These are phyloP conservation scores for Lotmaria passim DNA, from an alignment of 208 protist species.

Conservation along the genomic window DNA sequence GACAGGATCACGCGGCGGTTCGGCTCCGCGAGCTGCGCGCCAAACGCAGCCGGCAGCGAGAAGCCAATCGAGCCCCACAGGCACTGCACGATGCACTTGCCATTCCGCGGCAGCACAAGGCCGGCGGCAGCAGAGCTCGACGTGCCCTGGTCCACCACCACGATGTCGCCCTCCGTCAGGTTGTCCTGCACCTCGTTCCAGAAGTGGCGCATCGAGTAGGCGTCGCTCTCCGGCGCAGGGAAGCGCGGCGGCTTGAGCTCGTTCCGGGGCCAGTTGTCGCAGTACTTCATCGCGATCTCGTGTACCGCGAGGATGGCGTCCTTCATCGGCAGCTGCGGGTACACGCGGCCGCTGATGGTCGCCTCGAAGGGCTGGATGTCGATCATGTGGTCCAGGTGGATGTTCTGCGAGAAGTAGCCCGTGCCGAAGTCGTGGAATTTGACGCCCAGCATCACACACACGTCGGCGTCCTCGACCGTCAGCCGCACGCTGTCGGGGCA, in stretches of 20 bases:
- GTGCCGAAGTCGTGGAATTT: slow-evolving; percentile 49
- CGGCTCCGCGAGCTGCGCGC: too few species aligned
- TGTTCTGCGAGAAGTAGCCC: slow-evolving; percentile 44
- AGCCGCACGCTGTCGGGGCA: slow-evolving; percentile 33
- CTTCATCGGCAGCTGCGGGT: slow-evolving; percentile 53
- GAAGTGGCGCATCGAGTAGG: too few species aligned
- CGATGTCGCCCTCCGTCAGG: too few species aligned
- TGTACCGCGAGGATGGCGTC: slow-evolving; percentile 42
- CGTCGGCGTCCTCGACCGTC: slow-evolving; percentile 52
- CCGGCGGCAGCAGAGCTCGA: too few species aligned
- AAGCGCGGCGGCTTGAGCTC: slow-evolving; percentile 37
- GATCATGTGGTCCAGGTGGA: slow-evolving; percentile 43
- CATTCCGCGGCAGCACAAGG: too few species aligned
- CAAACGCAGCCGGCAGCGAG: too few species aligned
- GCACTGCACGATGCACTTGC: too few species aligned
- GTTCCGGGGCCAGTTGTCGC: slow-evolving; percentile 40
- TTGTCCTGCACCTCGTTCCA: too few species aligned
- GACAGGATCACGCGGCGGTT: too few species aligned
- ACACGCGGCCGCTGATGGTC: slow-evolving; percentile 43
- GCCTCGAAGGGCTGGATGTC: slow-evolving; percentile 56
- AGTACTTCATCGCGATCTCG: slow-evolving; percentile 37
- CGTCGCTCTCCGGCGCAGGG: slow-evolving; percentile 5
- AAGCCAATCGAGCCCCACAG: too few species aligned
- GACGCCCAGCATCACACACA: slow-evolving; percentile 49
- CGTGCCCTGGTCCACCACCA: too few species aligned